Base-by-base conservation (phyloP, 257 asterid genomes). In the Hygrophila difformis region DNA sequence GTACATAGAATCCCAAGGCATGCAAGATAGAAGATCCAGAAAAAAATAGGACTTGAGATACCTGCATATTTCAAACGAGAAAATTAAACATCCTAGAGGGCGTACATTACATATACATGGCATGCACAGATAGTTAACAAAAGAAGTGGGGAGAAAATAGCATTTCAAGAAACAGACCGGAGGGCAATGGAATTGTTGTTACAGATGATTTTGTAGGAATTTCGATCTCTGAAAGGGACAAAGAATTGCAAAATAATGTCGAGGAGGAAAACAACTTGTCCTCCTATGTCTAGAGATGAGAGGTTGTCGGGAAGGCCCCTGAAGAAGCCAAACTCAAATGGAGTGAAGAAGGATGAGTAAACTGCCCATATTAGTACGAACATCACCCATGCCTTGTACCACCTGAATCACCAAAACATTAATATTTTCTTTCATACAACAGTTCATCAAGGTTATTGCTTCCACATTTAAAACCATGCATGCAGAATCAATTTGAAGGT, bases 241-340 rank as follows among this genome's bases (percentile, higher is more conserved):
- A 77, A 81, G 55, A 81, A 81, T 23, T 71, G 87, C 43, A 81
- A 47, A 41, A 61, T 18, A 39, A 81, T 77, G 71, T 81, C 93
- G 1, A 77, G 1, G 24, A 81, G 87, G 39, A 81, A 81, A 15
- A 74, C 77, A 22, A 74, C 29, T 59, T 81, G 93, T 47, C 87
- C 93, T 16, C 70, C 77, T 43, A 76, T 71, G 71, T 81, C 93
- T 47, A 81, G 44, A 18, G 69, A 15, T 64, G 77, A 71, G 39
- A 81, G 84, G 23, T 74, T 71, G 54, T 59, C 36, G 1, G 84
- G 93, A 12, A 81, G 66, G 59, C 93, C 93, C 34, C 80, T 53
- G 66, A 81, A 81, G 71, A 81, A 81, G 8, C 84, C 93, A 19
- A 81, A 81, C 79, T 81, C 93, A 76, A 81, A 43, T 8, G 87